Base-by-base conservation (phyloP, 2,329 filamentous ascomycete species). In the Scopulariopsis brevicaulis region DNA sequence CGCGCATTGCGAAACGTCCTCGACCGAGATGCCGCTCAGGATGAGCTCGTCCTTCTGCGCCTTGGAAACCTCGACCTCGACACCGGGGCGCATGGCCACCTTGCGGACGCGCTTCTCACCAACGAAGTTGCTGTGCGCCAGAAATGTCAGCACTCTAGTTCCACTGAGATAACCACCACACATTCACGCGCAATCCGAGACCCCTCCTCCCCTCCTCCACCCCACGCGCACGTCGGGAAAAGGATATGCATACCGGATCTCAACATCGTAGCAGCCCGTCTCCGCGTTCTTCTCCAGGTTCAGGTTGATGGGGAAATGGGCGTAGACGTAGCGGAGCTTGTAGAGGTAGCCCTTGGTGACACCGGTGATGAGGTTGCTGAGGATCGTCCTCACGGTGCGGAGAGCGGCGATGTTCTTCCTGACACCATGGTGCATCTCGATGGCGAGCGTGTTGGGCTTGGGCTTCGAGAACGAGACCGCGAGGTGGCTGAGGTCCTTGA, bases 241-340 rank as follows among this genome's bases (percentile, higher is more conserved):
- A 56, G 28, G 8, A 28, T 56, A 40, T 35, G 12, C 86, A 70
- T 86, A 93, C 87, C 94, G 87, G 83, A 99, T 97, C 87, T 99
- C 94, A 73, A 99, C 89, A 79, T 96, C 89, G 74, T 73, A 88
- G 69, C 86, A 78, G 68, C 86, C 92, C 64, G 90, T 94, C 81
- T 97, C 94, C 72, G 77, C 75, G 85, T 93, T 93, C 88, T 96
- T 92, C 71, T 96, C 91, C 68, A 99, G 78, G 84, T 96, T 97
- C 82, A 99, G 93, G 85, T 99, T 99, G 90, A 99, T 99, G 79
- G 94, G 94, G 76, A 99, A 99, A 87, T 99, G 94, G 76, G 94
- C 94, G 78, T 99, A 99, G 79, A 99, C 94, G 83, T 99, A 99
- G 73, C 95, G 90, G 93, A 99, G 97, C 90, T 99, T 99, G 89